phyloP scores from a whole-genome alignment of 176 grass and related monocot species.

The Bonia amplexicaulis region DNA sequence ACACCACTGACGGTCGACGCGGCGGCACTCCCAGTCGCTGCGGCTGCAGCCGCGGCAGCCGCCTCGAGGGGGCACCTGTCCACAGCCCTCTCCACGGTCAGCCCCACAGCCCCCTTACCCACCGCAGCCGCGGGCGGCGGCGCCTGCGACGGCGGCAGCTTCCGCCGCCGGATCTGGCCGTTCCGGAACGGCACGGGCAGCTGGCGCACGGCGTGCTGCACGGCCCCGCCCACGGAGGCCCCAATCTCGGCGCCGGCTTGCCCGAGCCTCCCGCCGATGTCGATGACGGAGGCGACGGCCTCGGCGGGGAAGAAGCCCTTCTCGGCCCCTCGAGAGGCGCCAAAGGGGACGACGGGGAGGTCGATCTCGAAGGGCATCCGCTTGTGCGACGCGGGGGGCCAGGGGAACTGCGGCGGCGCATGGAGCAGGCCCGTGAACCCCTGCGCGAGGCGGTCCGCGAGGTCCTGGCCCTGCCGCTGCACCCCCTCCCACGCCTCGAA shows the following conservation, averaged over 20 bases:
- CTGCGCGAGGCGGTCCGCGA: slow-evolving; percentile 86
- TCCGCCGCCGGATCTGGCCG: slow-evolving; percentile 35
- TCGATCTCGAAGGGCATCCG: slow-evolving; percentile 49
- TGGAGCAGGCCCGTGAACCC: slow-evolving; percentile 92
- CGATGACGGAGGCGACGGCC: slow-evolving; percentile 63
- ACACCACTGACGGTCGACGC: slow-evolving; percentile 26
- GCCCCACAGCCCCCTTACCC: not conserved
- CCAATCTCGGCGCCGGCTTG: slow-evolving; percentile 86
- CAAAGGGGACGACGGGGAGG: slow-evolving; percentile 33
- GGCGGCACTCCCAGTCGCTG: slow-evolving; percentile 28
- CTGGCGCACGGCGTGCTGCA: slow-evolving; percentile 80
- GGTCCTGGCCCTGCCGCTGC: slow-evolving; percentile 93
- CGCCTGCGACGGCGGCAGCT: not conserved
- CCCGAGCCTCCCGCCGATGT: slow-evolving; percentile 84
- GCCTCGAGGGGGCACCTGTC: slow-evolving; percentile 52
- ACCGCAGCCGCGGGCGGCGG: not conserved
- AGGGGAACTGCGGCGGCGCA: slow-evolving; percentile 63
- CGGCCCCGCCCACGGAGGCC: slow-evolving; percentile 72
- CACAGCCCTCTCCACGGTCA: slow-evolving; percentile 11
- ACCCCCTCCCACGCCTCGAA: slow-evolving; percentile 97
- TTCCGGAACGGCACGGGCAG: slow-evolving; percentile 65
- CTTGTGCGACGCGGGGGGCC: slow-evolving; percentile 61
- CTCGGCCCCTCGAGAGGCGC: not conserved
- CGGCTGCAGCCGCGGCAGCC: slow-evolving; percentile 27
- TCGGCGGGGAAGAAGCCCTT: slow-evolving; percentile 46